Evolutionary conservation across 495 filamentous ascomycete genomes (phyloP), one percentile per base, ranked within the genome.

Genomic region (Cercophora scortea): DNA sequence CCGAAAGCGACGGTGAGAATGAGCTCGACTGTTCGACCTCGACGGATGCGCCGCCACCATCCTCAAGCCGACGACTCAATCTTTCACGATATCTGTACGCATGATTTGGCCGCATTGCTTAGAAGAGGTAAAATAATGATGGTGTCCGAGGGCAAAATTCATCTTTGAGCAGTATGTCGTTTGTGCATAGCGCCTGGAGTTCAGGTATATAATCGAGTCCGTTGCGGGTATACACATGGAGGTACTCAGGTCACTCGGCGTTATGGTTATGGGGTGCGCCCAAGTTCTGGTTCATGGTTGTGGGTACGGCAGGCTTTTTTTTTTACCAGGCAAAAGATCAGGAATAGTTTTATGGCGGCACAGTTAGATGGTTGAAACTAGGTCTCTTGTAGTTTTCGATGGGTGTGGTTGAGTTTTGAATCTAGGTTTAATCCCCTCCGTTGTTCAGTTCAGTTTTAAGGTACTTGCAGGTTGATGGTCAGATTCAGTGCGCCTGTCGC

Each of bases 1-100:
- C 86, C 0, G 77, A 85, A 47, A 88, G 85, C 55, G 84, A 88
- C 38, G 84, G 72, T 9, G 82, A 84, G 51, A 61, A 63, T 8
- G 75, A 81, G 1, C 71, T 75, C 36, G 63, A 61, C 32, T 52
- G 50, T 1, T 57, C 53, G 6, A 61, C 53, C 8, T 53, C 62
- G 8, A 59, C 59, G 25, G 25, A 25, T 25, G 25, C 25, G 25
- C 25, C 25, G 25, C 25, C 25, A 25, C 25, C 25, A 25, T 25
- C 25, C 5, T 2, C 25, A 25, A 25, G 25, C 25, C 50, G 66
- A 34, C 53, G 67, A 16, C 60, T 83, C 42, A 66, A 84, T 59
- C 61, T 86, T 41, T 72, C 79, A 32, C 71, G 69, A 49, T 84
- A 80, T 57, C 67, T 74, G 36, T 85, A 83, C 67, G 61, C 70